Percentiles rank a stretch among this genome's conserved stretches.
Evolutionary conservation across 495 filamentous ascomycete species (phyloP).

Genomic region (Lasiosphaeriaceae sp.): DNA sequence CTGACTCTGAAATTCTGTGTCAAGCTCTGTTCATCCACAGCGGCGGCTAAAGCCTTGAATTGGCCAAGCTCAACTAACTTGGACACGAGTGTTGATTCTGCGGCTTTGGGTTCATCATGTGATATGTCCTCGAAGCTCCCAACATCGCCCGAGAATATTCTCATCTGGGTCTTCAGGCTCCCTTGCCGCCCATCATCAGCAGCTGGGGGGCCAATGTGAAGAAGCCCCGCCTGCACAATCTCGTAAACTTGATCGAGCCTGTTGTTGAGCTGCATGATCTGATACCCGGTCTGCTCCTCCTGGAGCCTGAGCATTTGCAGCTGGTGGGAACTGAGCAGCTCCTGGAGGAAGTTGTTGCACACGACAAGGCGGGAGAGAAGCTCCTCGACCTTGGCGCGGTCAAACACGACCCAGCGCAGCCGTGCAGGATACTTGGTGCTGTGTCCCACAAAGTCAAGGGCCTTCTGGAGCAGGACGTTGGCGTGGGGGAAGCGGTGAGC

Average conservation of each 20-base stretch:
- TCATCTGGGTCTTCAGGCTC: too few species aligned
- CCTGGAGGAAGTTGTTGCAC: neutral
- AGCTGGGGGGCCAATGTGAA: neutral
- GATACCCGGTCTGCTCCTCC: neutral
- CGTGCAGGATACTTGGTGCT: neutral
- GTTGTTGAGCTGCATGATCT: slow-evolving; percentile 5
- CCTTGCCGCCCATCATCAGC: too few species aligned
- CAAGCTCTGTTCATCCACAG: too few species aligned
- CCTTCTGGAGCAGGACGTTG: neutral
- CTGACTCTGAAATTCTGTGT: too few species aligned
- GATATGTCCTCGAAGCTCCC: too few species aligned
- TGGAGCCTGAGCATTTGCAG: neutral
- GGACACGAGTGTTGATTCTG: too few species aligned
- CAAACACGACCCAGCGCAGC: neutral
- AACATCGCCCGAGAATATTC: too few species aligned
- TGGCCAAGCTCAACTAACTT: too few species aligned
- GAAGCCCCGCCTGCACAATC: neutral
- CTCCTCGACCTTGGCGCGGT: neutral
- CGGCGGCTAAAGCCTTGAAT: too few species aligned
- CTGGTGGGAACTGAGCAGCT: neutral
- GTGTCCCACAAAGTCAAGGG: neutral
- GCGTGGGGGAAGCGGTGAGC: neutral
- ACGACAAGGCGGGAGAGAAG: neutral
- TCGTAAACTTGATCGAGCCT: neutral
- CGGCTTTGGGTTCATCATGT: too few species aligned